Percentiles rank a stretch among this genome's conserved stretches.
These are phyloP conservation scores for Coniochaeta prunicola DNA, from an alignment of 2,329 filamentous ascomycete genomes.

Conservation along the genomic window DNA sequence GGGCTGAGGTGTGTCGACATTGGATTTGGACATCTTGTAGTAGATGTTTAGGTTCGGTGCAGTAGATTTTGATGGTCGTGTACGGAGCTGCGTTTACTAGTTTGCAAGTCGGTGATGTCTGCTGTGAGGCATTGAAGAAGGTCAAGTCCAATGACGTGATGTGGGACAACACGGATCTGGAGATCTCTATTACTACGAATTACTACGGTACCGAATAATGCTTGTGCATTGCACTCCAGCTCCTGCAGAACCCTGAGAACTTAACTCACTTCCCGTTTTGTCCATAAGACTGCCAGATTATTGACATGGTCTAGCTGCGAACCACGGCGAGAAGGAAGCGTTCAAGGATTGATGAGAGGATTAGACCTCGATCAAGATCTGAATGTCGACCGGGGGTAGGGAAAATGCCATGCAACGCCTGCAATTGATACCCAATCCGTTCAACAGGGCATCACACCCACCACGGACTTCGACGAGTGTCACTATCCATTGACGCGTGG, in stretches of 20 bases:
- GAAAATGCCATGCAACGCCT: no score
- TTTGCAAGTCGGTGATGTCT: not conserved
- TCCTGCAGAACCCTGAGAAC: not conserved
- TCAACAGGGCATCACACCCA: not conserved
- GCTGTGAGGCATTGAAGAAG: not conserved
- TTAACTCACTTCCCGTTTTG: not conserved
- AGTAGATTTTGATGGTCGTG: not conserved
- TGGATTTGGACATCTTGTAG: not conserved
- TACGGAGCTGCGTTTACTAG: not conserved
- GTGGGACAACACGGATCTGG: not conserved
- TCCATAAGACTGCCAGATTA: not conserved
- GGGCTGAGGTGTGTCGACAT: constrained; percentile 38
- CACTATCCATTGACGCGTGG: not conserved
- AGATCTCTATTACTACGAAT: no score
- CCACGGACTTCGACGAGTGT: not conserved
- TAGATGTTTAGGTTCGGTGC: not conserved
- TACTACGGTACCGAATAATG: not conserved
- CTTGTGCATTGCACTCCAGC: not conserved
- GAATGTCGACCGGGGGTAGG: not conserved
- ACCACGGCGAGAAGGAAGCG: not conserved
- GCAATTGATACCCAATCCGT: no score
- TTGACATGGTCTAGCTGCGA: not conserved
- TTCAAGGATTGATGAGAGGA: not conserved
- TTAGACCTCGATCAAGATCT: not conserved
- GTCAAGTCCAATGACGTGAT: not conserved